Conservation (phyloP, 192 early-diverging fungal species). For the Linnemannia schmuckeri region DNA sequence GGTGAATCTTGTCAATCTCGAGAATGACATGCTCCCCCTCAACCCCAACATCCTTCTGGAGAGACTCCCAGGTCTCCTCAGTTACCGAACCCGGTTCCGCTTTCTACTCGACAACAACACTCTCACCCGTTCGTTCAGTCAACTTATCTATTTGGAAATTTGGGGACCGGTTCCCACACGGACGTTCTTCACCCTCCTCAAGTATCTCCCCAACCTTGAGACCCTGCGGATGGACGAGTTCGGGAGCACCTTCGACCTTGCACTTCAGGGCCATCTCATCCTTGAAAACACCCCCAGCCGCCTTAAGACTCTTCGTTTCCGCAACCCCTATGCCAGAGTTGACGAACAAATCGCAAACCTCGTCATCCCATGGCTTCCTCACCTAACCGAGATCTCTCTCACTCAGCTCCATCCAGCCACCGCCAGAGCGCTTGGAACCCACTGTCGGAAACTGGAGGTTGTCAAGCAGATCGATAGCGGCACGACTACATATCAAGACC, state of each 20-base stretch:
- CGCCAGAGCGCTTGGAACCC: neutral
- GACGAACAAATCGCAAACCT: neutral
- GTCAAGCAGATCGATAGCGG: neutral
- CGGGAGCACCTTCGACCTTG: neutral
- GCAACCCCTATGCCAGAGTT: neutral
- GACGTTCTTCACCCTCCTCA: conserved; percentile 4
- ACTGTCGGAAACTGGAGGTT: neutral
- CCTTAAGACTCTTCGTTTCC: neutral
- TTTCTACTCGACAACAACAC: neutral
- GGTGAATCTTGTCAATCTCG: neutral
- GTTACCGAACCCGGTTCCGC: neutral
- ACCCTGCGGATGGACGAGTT: neutral
- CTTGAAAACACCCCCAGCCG: neutral
- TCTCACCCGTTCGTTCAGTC: neutral
- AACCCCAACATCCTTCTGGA: neutral
- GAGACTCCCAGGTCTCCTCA: neutral
- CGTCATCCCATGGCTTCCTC: neutral
- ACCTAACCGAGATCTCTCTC: neutral
- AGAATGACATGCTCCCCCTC: neutral
- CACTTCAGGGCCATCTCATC: neutral
- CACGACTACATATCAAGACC: neutral
- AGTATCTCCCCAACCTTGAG: neutral
- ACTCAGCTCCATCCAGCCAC: neutral
- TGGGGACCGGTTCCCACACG: neutral
- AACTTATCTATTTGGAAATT: neutral